These are phyloP conservation scores for Lablab purpureus DNA, from an alignment of 306 rosid species.

Conservation along the genomic window DNA sequence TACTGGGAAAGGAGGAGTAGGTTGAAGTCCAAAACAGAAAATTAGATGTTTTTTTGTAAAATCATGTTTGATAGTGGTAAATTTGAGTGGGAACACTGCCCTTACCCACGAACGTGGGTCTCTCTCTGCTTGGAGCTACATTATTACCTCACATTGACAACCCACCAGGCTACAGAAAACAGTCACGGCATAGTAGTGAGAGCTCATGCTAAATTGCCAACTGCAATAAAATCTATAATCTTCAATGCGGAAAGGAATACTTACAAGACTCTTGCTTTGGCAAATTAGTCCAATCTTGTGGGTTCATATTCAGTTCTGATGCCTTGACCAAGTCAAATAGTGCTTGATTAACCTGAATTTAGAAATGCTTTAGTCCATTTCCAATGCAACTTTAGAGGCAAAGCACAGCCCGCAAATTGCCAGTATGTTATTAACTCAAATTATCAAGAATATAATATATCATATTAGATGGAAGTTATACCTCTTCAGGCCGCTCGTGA, in stretches of 20 bases:
- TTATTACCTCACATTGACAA: slow-evolving; percentile 33
- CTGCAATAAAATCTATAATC: slow-evolving; percentile 15
- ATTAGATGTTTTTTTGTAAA: not conserved
- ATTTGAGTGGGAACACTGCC: slow-evolving; percentile 29
- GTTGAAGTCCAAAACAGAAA: slow-evolving; percentile 33
- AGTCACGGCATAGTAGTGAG: slow-evolving; percentile 43
- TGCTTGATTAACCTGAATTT: slow-evolving; percentile 87
- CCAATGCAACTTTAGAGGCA: slow-evolving; percentile 34
- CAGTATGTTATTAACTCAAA: not conserved
- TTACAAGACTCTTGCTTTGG: slow-evolving; percentile 63
- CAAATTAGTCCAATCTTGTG: slow-evolving; percentile 88
- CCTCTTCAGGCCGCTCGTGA: slow-evolving; percentile 93
- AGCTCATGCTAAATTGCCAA: slow-evolving; percentile 37
- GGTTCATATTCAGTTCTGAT: slow-evolving; percentile 62
- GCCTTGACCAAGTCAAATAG: slow-evolving; percentile 77
- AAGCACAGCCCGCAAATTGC: slow-evolving; percentile 24
- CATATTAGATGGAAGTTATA: slow-evolving; percentile 42
- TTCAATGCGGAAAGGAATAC: slow-evolving; percentile 37
- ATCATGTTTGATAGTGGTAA: slow-evolving; percentile 12
- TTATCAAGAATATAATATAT: slow-evolving; percentile 1
- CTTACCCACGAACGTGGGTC: slow-evolving; percentile 45
- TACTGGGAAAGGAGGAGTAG: slow-evolving; percentile 26
- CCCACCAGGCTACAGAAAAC: slow-evolving; percentile 50
- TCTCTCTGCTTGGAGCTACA: slow-evolving; percentile 40
- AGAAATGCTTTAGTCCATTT: slow-evolving; percentile 32